Base-by-base conservation (phyloP, 2,329 filamentous ascomycete species). In the Macrophomina phaseolina region DNA sequence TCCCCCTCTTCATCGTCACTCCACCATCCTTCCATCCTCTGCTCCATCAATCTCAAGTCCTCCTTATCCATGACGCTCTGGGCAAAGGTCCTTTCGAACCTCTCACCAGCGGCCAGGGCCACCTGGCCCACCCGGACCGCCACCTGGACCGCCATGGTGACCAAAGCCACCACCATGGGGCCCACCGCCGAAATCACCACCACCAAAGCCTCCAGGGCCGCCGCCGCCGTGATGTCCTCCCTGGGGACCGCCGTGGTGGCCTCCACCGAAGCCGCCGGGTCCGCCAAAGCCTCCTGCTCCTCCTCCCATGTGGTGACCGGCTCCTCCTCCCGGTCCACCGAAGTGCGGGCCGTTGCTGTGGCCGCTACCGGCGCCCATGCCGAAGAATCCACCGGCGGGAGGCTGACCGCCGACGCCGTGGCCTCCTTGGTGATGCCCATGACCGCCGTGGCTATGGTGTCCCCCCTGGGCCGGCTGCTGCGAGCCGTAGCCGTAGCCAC, bases 41-140 rank as follows among this genome's bases (percentile, higher is more conserved):
- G 28, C 45, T 48, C 58, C 58, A 62, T 38, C 12, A 62, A n/a
- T 23, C 28, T n/a, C 30, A 46, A 14, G 11, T 60, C 56, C 40
- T 60, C 56, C 40, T 60, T 28, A 36, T 60, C 42, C 58, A 62
- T 38, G 6, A 62, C 32, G n/a, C 32, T 38, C 58, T 62, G 23
- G 3, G 38, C 45, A 7, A 62, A 38, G 32, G 8, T n/a, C 30
- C 58, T 34, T 32, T 62, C 58, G 11, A 38, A 5, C 8, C 58
- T 23, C 45, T 62, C 58, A 49, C 58, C 58, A 62, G 23, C 58
- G 30, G 38, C 63, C 63, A 53, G 32, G 49, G 38, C 63, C 63
- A 5, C 63, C 63, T n/a, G 38, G 28, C 48, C 63, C 63, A 65
- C 63, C 63, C 36, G 28, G 28, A 56, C 63, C 63, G 40, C 51